phyloP scores from a whole-genome alignment of 768 basidiomycete species.

The Mycena capillaripes region DNA sequence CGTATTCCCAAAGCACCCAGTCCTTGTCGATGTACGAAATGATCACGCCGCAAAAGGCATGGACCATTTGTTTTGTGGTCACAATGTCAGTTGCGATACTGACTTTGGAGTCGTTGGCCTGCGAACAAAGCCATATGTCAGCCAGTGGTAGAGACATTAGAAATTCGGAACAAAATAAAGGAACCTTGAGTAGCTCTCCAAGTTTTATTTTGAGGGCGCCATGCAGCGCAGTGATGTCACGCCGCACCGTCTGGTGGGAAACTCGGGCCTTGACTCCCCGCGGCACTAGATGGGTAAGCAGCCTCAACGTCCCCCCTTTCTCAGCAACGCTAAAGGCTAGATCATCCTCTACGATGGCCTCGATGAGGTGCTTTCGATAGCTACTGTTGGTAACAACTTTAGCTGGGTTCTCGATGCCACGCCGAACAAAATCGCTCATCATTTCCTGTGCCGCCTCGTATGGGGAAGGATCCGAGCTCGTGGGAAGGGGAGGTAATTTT shows the following conservation, averaged over 20 bases:
- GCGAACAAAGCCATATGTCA: neutral
- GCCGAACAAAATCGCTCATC: conserved; percentile 13
- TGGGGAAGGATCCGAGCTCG: conserved; percentile 1
- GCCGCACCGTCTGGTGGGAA: conserved; percentile 22
- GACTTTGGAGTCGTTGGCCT: conserved; percentile 28
- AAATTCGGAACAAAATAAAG: neutral
- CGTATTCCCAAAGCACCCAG: conserved; percentile 18
- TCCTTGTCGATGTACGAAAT: conserved; percentile 24
- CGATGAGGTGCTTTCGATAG: conserved; percentile 13
- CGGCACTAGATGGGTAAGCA: conserved; percentile 18
- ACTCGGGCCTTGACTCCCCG: conserved; percentile 17
- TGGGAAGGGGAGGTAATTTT: conserved; percentile 1
- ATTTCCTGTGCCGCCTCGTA: conserved; percentile 1
- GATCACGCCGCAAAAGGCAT: conserved; percentile 23
- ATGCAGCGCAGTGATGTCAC: conserved; percentile 17
- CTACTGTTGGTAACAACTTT: conserved; percentile 16
- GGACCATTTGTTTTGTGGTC: conserved; percentile 23
- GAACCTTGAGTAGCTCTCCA: neutral
- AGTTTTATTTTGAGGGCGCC: neutral
- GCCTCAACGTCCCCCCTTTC: conserved; percentile 8
- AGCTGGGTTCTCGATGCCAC: conserved; percentile 20
- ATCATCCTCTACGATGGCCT: conserved; percentile 28
- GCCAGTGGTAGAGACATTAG: neutral
- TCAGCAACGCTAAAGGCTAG: conserved; percentile 23
- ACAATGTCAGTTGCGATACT: conserved; percentile 31